Evolutionary conservation across 495 filamentous ascomycete genomes (phyloP).

Genomic region (Talaromyces proteolyticus): DNA sequence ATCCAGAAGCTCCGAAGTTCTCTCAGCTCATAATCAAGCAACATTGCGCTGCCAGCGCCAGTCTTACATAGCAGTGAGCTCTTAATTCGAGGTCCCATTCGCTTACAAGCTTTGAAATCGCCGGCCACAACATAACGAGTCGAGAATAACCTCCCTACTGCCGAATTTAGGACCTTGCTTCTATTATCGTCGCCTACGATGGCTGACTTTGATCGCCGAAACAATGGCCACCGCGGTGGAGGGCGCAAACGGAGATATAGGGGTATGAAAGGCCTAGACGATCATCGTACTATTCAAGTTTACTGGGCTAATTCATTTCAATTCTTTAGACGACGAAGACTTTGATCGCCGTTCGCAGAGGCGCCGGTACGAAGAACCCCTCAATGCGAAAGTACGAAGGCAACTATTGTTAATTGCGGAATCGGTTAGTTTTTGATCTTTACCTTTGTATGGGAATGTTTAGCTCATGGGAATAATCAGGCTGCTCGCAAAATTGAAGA

Average conservation of each 20-base stretch:
- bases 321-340: conserved; percentile 63
- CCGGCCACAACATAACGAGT: too few relatives aligned
- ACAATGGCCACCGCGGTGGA: conserved; percentile 41
- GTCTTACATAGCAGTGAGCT: too few relatives aligned
- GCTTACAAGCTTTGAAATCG: too few relatives aligned
- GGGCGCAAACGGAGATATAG: conserved; percentile 61
- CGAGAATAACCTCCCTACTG: too few relatives aligned
- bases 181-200: conserved; percentile 36
- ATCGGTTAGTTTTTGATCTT: conserved; percentile 47
- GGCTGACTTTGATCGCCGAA: conserved; percentile 69
- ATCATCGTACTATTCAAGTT: too few relatives aligned
- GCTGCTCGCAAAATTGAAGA: conserved; percentile 76
- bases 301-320: too few relatives aligned
- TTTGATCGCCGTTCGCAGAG: conserved; percentile 67
- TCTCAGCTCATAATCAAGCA: too few relatives aligned
- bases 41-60: too few relatives aligned
- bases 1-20: too few relatives aligned
- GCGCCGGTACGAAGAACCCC: conserved; percentile 73
- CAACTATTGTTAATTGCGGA: conserved; percentile 81
- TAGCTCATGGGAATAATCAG: conserved; percentile 16
- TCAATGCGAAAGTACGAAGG: conserved; percentile 68
- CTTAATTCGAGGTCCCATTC: too few relatives aligned
- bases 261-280: conserved; percentile 38
- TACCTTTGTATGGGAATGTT: conserved; percentile 5
- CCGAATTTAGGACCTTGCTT: too few relatives aligned